Evolutionary conservation across 495 filamentous ascomycete species (phyloP), one percentile per base, ranked within the genome.

Genomic region (Articulospora tetracladia): DNA sequence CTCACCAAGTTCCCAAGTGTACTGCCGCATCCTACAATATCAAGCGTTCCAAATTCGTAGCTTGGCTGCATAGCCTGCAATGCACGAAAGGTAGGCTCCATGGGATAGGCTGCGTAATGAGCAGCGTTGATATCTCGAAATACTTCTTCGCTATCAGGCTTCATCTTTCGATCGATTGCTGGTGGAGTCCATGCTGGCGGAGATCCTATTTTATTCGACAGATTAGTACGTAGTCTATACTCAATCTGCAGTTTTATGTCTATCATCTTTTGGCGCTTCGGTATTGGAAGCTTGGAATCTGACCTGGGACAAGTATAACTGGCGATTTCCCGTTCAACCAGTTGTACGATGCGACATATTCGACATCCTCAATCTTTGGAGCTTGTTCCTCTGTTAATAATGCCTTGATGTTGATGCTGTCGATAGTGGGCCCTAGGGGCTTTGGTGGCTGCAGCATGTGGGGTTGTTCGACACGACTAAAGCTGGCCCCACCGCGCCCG

Each of bases 101-200:
- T 71, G 0, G 85, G 85, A 62, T 85, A 73, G 0, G 61, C 61
- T 17, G 84, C 77, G 62, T 76, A 85, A 0, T 71, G 73, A 7
- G 83, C 83, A n/a, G 83, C 77, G 65, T 90, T 90, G 15, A 69
- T 69, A 69, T 91, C 87, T 11, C 85, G 82, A 60, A 76, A 83
- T 60, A 80, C 87, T 1, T 62, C 51, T 0, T 83, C 86, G 24
- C 32, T 69, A 58, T 78, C 68, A 4, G 66, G 61, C 32, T 87
- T 76, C 2, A 56, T 25, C 15, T 66, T 52, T 3, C 49, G 58
- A 47, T 73, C 66, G 13, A 68, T 44, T 0, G 64, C 19, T 1
- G 73, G 69, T 0, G 86, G 85, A 1, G 77, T 83, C 85, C 84
- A 89, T 1, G 58, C 60, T 27, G 83, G 81, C 3, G 86, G 87